phyloP scores from a whole-genome alignment of 768 basidiomycete genomes.

The Russula sp. region DNA sequence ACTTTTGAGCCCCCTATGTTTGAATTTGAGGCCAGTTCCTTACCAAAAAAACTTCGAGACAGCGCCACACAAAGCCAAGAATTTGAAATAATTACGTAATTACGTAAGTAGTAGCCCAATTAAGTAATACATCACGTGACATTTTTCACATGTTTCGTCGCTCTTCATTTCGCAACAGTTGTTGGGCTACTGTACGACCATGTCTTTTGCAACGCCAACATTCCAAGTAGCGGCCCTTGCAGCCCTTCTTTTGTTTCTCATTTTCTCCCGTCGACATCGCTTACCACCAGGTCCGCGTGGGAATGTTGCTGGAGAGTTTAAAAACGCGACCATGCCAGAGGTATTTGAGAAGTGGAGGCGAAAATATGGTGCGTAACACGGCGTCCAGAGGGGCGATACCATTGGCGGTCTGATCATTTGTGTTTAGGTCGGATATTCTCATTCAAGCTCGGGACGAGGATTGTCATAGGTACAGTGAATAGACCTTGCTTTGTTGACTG shows the following conservation, averaged over 20 bases:
- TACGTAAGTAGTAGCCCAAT: no score
- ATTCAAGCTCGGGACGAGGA: slow-evolving; percentile 16
- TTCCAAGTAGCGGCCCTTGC: not conserved
- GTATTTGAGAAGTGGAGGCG: slow-evolving; percentile 12
- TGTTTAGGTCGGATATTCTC: slow-evolving; percentile 23
- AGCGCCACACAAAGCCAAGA: no score
- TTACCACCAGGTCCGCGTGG: slow-evolving; percentile 18
- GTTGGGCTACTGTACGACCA: no score
- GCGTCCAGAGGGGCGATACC: no score
- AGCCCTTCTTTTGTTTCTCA: not conserved
- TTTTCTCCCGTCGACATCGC: not conserved
- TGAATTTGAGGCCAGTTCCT: no score
- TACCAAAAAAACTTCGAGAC: no score
- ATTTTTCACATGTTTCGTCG: no score
- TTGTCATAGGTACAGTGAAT: slow-evolving; percentile 6
- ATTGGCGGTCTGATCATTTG: not conserved
- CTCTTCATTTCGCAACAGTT: no score
- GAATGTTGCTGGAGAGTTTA: slow-evolving; percentile 11
- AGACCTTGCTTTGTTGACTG: not conserved
- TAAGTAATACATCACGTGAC: no score
- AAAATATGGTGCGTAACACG: slow-evolving; percentile 8
- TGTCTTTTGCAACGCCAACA: not conserved
- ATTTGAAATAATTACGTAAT: no score
- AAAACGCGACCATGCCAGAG: not conserved
- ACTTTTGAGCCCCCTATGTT: no score